Conservation (phyloP, 1,284 basidiomycete species). For the Rhodotorula sp. region DNA sequence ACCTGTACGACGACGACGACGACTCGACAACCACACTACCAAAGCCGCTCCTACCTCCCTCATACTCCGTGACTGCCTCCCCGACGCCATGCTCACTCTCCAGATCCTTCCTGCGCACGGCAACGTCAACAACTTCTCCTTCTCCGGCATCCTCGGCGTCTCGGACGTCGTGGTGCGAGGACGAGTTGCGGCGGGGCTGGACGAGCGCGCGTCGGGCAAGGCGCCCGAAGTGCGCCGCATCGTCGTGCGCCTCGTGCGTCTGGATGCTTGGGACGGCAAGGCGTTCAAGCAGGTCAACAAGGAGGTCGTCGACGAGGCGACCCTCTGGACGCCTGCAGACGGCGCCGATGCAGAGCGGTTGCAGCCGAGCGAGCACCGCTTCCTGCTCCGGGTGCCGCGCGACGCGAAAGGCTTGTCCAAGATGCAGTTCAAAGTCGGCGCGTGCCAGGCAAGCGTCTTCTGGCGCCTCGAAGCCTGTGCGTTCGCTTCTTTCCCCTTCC, state of each 20-base stretch:
- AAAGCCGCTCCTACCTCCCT: not conserved
- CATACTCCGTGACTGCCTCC: not conserved
- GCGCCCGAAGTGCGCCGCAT: constrained; percentile 64
- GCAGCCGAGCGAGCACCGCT: constrained; percentile 66
- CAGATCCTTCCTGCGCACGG: constrained; percentile 11
- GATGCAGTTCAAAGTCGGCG: constrained; percentile 50
- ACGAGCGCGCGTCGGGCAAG: constrained; percentile 63
- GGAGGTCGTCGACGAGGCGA: constrained; percentile 66
- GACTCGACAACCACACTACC: not conserved
- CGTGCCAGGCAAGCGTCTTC: constrained; percentile 13
- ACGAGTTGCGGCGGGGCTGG: constrained; percentile 67
- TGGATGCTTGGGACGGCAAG: constrained; percentile 62
- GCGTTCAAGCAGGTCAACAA: constrained; percentile 59
- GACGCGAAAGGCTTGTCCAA: constrained; percentile 65
- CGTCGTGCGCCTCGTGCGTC: constrained; percentile 69
- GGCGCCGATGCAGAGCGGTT: constrained; percentile 6
- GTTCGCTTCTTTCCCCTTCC: constrained; percentile 45
- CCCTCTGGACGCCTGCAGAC: constrained; percentile 38
- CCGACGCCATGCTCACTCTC: constrained; percentile 17
- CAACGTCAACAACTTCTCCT: constrained; percentile 59
- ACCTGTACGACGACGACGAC: not conserved
- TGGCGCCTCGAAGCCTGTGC: constrained; percentile 78
- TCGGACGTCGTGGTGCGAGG: constrained; percentile 75
- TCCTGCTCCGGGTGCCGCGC: constrained; percentile 67
- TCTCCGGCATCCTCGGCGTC: constrained; percentile 73